Percentiles rank a stretch among this genome's conserved stretches.
Evolutionary conservation across 1,139 yeast species (phyloP).

Genomic region (Hansenula anomala): DNA sequence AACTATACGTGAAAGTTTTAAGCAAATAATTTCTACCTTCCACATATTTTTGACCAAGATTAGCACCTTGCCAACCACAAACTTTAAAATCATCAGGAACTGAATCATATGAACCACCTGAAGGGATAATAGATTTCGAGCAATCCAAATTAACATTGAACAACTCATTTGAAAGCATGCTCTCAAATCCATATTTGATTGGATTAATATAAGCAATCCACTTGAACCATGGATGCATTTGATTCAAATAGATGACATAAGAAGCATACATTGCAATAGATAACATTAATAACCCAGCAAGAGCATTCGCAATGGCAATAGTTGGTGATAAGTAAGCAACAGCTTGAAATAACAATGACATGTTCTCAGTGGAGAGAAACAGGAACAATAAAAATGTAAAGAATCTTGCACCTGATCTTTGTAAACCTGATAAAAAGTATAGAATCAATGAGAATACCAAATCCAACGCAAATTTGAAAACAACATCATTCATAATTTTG

Average conservation of each 20-base stretch:
- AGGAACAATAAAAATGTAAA: slow-evolving; percentile 51
- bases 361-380: slow-evolving; percentile 42
- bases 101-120: slow-evolving; percentile 35
- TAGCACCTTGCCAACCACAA: slow-evolving; percentile 39
- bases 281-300: slow-evolving; percentile 50
- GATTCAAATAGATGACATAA: slow-evolving; percentile 53
- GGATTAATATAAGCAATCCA: slow-evolving; percentile 68
- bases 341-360: slow-evolving; percentile 59
- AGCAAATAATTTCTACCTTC: slow-evolving; percentile 33
- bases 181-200: slow-evolving; percentile 54
- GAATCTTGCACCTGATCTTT: slow-evolving; percentile 54
- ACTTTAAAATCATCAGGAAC: slow-evolving; percentile 31
- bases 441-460: slow-evolving; percentile 48
- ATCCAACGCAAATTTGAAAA: slow-evolving; percentile 54
- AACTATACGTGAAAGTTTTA: slow-evolving; percentile 24
- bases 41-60: slow-evolving; percentile 28
- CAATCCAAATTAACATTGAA: slow-evolving; percentile 40
- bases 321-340: slow-evolving; percentile 52
- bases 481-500: slow-evolving; percentile 57
- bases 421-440: slow-evolving; percentile 57
- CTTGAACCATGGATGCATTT: slow-evolving; percentile 62
- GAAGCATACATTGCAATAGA: slow-evolving; percentile 60
- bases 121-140: slow-evolving; percentile 24
- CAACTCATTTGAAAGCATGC: slow-evolving; percentile 57
- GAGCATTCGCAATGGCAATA: slow-evolving; percentile 56